These are phyloP conservation scores for Podila minutissima DNA, from an alignment of 192 early-diverging fungal species.

Conservation along the genomic window DNA sequence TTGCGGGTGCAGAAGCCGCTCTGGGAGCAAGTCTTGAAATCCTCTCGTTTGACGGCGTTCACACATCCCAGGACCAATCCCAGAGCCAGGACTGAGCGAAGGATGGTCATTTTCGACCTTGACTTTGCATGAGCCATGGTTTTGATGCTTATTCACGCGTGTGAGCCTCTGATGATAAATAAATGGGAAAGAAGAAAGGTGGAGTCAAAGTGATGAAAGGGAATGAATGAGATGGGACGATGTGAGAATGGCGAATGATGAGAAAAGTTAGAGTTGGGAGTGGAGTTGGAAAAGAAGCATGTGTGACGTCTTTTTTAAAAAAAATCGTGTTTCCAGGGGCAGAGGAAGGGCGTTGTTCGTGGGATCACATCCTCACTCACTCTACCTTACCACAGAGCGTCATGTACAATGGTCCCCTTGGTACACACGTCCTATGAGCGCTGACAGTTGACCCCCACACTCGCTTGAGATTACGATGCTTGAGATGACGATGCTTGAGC, in stretches of 20 bases:
- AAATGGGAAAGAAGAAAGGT: background rate
- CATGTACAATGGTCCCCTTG: no score
- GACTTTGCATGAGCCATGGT: conserved; percentile 8
- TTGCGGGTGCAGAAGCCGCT: conserved; percentile 91
- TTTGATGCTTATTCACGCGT: background rate
- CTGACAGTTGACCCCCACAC: no score
- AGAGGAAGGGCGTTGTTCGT: no score
- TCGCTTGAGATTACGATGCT: no score
- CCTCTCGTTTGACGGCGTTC: conserved; percentile 76
- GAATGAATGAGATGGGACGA: background rate
- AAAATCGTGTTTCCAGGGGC: background rate
- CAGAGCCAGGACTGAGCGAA: conserved; percentile 40
- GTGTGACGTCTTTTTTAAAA: conserved; percentile 8
- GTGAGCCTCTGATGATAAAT: background rate
- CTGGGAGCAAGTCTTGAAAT: conserved; percentile 93
- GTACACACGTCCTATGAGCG: no score
- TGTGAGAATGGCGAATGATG: no score
- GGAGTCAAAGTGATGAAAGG: background rate
- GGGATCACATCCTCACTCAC: no score
- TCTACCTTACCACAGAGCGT: no score
- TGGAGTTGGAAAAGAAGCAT: background rate
- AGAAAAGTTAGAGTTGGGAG: background rate
- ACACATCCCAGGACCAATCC: conserved; percentile 24
- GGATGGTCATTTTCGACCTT: conserved; percentile 13
- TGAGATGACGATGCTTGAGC: no score